Conservation (phyloP, 2,329 filamentous ascomycete species). For the Zymoseptoria crescenta region DNA sequence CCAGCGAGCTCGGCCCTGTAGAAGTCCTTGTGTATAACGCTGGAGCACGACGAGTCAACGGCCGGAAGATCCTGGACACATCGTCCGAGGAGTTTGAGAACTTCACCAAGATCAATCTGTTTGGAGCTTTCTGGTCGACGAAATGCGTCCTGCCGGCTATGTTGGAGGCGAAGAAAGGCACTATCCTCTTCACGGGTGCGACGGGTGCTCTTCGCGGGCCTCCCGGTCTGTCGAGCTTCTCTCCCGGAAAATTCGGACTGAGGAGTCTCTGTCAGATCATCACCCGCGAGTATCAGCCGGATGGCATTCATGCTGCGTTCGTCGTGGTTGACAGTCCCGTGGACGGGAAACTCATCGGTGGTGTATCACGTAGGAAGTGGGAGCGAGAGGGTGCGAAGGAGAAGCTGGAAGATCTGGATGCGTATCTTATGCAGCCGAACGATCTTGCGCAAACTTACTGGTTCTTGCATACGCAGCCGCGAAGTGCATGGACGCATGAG, state of each 20-base stretch:
- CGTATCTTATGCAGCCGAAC: slow-evolving; percentile 7
- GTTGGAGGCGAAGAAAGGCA: slow-evolving; percentile 16
- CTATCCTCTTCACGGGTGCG: slow-evolving; percentile 17
- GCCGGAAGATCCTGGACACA: slow-evolving; percentile 17
- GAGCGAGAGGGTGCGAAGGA: slow-evolving; percentile 7
- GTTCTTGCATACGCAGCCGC: slow-evolving; percentile 20
- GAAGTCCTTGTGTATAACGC: slow-evolving; percentile 20
- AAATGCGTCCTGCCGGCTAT: slow-evolving; percentile 19
- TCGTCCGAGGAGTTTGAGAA: slow-evolving; percentile 18
- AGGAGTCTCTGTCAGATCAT: slow-evolving; percentile 12
- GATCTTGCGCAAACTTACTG: slow-evolving; percentile 11
- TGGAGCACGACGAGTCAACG: slow-evolving; percentile 18
- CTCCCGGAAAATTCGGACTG: slow-evolving; percentile 19
- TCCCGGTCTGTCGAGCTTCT: slow-evolving; percentile 17
- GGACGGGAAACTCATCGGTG: slow-evolving; percentile 11
- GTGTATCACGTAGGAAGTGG: slow-evolving; percentile 6
- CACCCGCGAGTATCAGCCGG: slow-evolving; percentile 7
- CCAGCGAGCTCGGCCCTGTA: slow-evolving; percentile 14
- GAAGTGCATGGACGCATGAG: slow-evolving; percentile 22
- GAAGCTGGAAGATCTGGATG: slow-evolving; percentile 8
- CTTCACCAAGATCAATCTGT: slow-evolving; percentile 21
- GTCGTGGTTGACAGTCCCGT: slow-evolving; percentile 8
- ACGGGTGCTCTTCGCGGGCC: slow-evolving; percentile 17
- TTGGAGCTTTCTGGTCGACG: slow-evolving; percentile 18
- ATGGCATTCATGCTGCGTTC: slow-evolving; percentile 8